phyloP scores from a whole-genome alignment of 768 basidiomycete species.

The Mycena alexandri region DNA sequence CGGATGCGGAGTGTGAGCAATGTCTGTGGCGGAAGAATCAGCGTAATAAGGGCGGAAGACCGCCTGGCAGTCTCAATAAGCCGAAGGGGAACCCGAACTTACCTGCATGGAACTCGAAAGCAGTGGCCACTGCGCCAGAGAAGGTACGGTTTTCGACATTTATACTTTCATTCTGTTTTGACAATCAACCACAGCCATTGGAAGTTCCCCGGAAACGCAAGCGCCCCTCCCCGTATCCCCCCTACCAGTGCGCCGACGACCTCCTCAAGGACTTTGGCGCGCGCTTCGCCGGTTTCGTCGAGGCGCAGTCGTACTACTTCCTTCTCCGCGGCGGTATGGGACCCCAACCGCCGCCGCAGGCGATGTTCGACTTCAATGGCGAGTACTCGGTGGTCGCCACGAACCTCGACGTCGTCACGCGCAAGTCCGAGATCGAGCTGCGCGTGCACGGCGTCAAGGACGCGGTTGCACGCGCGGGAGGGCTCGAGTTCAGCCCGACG shows the following conservation, averaged over 20 bases:
- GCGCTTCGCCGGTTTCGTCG: conserved; percentile 48
- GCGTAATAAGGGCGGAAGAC: conserved; percentile 26
- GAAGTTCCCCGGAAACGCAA: conserved; percentile 40
- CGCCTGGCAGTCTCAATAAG: conserved; percentile 29
- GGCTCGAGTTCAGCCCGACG: conserved; percentile 53
- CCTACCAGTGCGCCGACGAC: conserved; percentile 49
- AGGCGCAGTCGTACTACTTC: conserved; percentile 51
- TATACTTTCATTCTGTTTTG: neutral
- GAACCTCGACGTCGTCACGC: conserved; percentile 53
- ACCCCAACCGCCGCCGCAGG: conserved; percentile 26
- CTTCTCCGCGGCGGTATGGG: conserved; percentile 41
- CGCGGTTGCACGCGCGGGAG: conserved; percentile 50
- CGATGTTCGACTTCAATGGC: conserved; percentile 62
- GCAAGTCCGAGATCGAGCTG: conserved; percentile 46
- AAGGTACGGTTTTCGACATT: neutral
- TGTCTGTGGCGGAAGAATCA: conserved; percentile 15
- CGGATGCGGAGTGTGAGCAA: conserved; percentile 37
- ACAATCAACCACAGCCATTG: conserved; percentile 32
- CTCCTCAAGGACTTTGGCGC: conserved; percentile 45
- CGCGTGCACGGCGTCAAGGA: conserved; percentile 48
- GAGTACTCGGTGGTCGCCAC: conserved; percentile 62
- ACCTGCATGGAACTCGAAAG: neutral
- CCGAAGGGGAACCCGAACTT: conserved; percentile 13
- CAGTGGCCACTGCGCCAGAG: conserved; percentile 4
- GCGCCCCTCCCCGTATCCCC: conserved; percentile 46